A percentile compares a stretch with the other conserved stretches of the same genome.
phyloP scores from a whole-genome alignment of 441 rosid genomes.

The Daphne laureola region DNA sequence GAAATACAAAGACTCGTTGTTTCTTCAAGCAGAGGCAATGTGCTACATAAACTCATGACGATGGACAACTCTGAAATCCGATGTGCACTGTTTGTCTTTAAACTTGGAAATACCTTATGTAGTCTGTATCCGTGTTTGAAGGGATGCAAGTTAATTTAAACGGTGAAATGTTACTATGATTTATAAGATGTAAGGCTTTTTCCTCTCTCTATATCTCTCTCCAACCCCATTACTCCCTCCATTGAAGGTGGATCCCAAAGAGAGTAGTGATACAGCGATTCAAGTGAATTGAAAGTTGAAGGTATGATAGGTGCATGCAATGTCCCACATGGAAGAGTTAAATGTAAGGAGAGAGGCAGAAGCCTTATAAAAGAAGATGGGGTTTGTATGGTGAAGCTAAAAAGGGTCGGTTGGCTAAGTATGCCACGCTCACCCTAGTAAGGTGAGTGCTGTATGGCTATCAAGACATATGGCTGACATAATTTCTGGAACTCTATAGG shows the following conservation, averaged over 20 bases:
- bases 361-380: not conserved
- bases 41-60: constrained; percentile 59
- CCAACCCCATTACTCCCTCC: no score
- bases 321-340: constrained; percentile 44
- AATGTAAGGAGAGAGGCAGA: not conserved
- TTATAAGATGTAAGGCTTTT: no score
- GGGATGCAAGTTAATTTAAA: no score
- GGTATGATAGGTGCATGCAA: not conserved
- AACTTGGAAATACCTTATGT: no score
- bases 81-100: no score
- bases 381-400: accelerated
- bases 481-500: constrained; percentile 49
- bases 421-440: constrained; percentile 50
- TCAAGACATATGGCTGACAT: constrained; percentile 98
- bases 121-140: no score
- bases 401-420: constrained; percentile 99
- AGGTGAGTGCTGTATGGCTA: constrained; percentile 90
- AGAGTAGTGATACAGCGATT: no score
- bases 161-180: no score
- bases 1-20: constrained; percentile 91
- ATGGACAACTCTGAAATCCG: no score
- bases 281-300: not conserved
- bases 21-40: constrained; percentile 74
- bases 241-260: no score
- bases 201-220: no score